Evolutionary conservation across 148 eudicot species (phyloP), one percentile per base, ranked within the genome.

Genomic region (Oxyria digyna): DNA sequence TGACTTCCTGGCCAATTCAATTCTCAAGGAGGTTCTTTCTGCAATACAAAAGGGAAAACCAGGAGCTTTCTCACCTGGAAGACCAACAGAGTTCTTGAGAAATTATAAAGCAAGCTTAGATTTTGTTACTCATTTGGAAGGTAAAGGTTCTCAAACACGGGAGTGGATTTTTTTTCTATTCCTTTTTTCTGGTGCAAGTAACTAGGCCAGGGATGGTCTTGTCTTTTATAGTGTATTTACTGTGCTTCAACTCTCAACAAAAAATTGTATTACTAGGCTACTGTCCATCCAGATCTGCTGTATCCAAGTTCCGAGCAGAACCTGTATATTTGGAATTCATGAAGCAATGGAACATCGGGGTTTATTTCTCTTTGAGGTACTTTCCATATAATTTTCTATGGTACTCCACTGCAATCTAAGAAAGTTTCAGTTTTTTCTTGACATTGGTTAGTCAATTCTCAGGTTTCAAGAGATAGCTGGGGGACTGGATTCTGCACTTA

Each of bases 391-490:
- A 45, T 42, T 29, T 33, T 27, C 46, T 8, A 32, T 45, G 59
- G 29, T 59, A 24, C 48, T 48, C 21, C 37, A 31, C 14, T 23
- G 37, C 37, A 59, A 59, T 13, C 27, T 59, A 38, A 59, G 29
- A 59, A 43, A 42, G 24, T 29, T 2, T 6, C 17, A 37, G 18
- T 10, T 23, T 66, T 18, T 27, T 69, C 48, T 42, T 71, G 62
- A 68, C 13, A 20, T 33, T 38, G 65, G 26, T 35, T 50, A 42
- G 50, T 46, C 26, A 52, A 70, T 42, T 23, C 67, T 77, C 80
- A 94, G 98, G 81, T 94, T 94, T 81, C 99, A 94, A 78, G 99
- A 94, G 85, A 91, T 94, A 46, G 99, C 99, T 68, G 93, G 96
- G 68, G 77, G 92, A 26, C 80, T 94, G 80, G 99, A 94, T 85